These are phyloP conservation scores for Fraxinus xanthoxyloides DNA, from an alignment of 305 asterid species.

Conservation along the genomic window DNA sequence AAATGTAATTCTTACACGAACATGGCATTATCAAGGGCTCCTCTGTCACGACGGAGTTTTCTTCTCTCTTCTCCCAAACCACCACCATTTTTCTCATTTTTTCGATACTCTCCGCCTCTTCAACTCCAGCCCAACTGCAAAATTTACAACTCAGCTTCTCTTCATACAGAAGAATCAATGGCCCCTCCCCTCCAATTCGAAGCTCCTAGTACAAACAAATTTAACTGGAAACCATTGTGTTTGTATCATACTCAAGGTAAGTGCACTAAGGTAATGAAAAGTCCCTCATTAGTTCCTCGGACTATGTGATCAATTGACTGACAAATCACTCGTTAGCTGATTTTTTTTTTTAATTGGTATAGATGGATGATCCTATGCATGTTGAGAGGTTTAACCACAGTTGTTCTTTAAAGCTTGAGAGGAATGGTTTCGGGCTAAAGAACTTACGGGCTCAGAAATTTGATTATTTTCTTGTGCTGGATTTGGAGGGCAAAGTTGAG, in stretches of 20 bases:
- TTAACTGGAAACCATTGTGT: conserved; percentile 82
- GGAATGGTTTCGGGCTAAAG: conserved; percentile 23
- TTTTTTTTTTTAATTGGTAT: conserved; percentile 1
- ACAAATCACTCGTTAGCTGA: neutral
- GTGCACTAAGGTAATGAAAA: conserved; percentile 69
- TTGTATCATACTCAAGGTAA: conserved; percentile 71
- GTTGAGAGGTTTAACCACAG: conserved; percentile 62
- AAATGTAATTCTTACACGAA: neutral
- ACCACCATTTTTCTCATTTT: conserved; percentile 15
- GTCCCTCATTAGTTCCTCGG: neutral
- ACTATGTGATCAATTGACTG: neutral
- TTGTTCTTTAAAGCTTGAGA: conserved; percentile 43
- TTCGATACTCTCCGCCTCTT: conserved; percentile 21
- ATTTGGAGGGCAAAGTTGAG: conserved; percentile 99
- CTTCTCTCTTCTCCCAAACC: conserved; percentile 23
- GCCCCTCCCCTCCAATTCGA: conserved; percentile 34
- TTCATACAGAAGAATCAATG: conserved; percentile 35
- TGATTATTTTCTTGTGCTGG: conserved; percentile 84
- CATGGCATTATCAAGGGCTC: conserved; percentile 38
- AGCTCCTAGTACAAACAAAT: conserved; percentile 17
- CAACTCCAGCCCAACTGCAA: conserved; percentile 21
- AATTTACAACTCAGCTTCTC: conserved; percentile 28
- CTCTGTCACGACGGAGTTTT: conserved; percentile 37
- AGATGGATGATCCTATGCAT: conserved; percentile 79
- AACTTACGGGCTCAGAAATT: conserved; percentile 50